These are phyloP conservation scores for Neoascochyta sp. DNA, from an alignment of 2,329 filamentous ascomycete species.

Conservation along the genomic window DNA sequence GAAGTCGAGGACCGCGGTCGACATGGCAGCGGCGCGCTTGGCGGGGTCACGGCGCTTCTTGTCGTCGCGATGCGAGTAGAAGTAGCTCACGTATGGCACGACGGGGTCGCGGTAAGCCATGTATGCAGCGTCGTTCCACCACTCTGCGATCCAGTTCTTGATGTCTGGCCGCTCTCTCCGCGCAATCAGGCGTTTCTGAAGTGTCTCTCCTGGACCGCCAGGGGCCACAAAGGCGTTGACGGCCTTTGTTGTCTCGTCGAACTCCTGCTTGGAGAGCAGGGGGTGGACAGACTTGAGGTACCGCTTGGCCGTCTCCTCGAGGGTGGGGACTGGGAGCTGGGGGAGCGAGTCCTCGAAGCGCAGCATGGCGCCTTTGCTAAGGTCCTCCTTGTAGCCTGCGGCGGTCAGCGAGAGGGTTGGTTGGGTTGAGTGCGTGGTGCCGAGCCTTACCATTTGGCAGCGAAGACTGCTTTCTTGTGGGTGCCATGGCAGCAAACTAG, in stretches of 20 bases:
- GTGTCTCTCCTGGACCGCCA: slow-evolving; percentile 74
- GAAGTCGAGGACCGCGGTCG: slow-evolving; percentile 83
- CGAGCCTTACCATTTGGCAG: slow-evolving; percentile 45
- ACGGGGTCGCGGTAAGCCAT: slow-evolving; percentile 91
- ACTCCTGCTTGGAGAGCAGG: slow-evolving; percentile 65
- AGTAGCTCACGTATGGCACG: slow-evolving; percentile 97
- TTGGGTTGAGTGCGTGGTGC: slow-evolving; percentile 1
- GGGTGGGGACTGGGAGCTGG: slow-evolving; percentile 71
- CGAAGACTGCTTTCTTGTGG: slow-evolving; percentile 42
- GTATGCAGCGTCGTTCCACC: slow-evolving; percentile 97
- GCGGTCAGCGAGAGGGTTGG: slow-evolving; percentile 3
- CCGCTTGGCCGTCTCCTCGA: slow-evolving; percentile 75
- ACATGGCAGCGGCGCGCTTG: slow-evolving; percentile 88
- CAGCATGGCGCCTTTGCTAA: slow-evolving; percentile 74
- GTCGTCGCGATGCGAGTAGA: slow-evolving; percentile 97
- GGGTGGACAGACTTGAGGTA: slow-evolving; percentile 79
- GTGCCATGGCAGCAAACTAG: slow-evolving; percentile 37
- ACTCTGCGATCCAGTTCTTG: slow-evolving; percentile 95
- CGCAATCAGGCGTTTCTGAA: slow-evolving; percentile 84
- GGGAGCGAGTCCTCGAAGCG: slow-evolving; percentile 85
- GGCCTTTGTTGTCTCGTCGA: slow-evolving; percentile 70
- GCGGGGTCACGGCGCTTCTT: slow-evolving; percentile 79
- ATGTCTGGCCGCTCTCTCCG: slow-evolving; percentile 72
- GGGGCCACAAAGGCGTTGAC: slow-evolving; percentile 85
- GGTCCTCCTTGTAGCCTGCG: slow-evolving; percentile 74